A percentile compares a stretch with the other conserved stretches of the same genome.
phyloP scores from a whole-genome alignment of 139 green algal species.

The Ettlia oleoabundans region DNA sequence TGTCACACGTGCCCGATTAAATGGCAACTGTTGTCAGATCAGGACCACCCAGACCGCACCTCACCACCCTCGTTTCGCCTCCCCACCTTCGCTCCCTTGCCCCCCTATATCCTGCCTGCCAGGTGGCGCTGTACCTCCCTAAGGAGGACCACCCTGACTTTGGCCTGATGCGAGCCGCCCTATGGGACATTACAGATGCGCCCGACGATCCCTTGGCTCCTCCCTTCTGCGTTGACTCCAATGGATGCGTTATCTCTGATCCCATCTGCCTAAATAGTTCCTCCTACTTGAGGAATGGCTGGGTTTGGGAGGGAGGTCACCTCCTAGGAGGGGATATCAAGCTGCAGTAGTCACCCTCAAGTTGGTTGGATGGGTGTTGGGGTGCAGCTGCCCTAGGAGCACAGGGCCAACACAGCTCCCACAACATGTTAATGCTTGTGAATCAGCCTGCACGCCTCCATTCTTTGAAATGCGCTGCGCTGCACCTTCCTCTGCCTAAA shows the following conservation, averaged over 20 bases:
- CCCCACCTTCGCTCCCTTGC: neutral
- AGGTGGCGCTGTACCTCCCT: slow-evolving; percentile 43
- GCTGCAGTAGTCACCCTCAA: no score
- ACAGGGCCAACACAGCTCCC: no score
- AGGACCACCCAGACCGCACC: neutral
- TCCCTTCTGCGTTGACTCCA: slow-evolving; percentile 57
- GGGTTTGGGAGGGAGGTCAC: neutral
- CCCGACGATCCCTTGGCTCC: neutral
- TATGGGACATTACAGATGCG: slow-evolving; percentile 42
- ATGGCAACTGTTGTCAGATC: no score
- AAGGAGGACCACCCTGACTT: slow-evolving; percentile 40
- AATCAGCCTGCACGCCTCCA: neutral
- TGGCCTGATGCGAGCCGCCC: slow-evolving; percentile 55
- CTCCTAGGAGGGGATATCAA: neutral
- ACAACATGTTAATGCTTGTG: neutral
- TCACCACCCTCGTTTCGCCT: neutral
- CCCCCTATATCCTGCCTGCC: neutral
- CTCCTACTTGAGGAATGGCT: neutral
- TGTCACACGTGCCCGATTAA: no score
- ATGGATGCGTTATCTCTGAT: slow-evolving; percentile 36
- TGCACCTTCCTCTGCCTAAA: neutral
- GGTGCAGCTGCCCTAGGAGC: no score
- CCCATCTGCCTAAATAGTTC: neutral
- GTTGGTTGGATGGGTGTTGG: no score
- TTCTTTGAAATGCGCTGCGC: neutral